Conservation (phyloP, 306 rosid genomes). For the Castanopsis chinensis region DNA sequence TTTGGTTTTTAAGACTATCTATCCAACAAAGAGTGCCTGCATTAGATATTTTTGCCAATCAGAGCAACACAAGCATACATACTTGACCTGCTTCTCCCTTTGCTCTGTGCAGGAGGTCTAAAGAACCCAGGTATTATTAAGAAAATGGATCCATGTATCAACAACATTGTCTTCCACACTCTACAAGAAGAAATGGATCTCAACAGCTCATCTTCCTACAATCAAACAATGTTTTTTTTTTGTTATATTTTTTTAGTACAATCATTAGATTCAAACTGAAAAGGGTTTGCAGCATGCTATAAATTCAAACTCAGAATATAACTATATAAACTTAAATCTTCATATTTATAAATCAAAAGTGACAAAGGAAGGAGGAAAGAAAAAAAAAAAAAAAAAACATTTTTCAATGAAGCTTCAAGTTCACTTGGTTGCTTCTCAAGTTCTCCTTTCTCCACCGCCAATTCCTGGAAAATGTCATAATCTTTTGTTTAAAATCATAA, state of each 20-base stretch:
- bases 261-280: neutral
- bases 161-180: conserved; percentile 66
- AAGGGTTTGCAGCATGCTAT: neutral
- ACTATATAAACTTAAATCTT: neutral
- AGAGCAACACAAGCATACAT: conserved; percentile 39
- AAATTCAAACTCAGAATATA: neutral
- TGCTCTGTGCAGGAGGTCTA: conserved; percentile 46
- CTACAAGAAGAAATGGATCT: conserved; percentile 62
- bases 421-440: conserved; percentile 67
- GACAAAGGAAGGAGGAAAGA: neutral
- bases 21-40: conserved; percentile 1
- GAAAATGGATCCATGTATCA: conserved; percentile 59
- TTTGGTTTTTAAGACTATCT: neutral
- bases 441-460: conserved; percentile 60
- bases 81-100: conserved; percentile 73
- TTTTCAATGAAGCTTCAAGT: conserved; percentile 69
- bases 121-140: conserved; percentile 63
- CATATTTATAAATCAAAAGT: neutral
- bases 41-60: conserved; percentile 11
- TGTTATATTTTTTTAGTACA: no score
- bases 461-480: conserved; percentile 59
- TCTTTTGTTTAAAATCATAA: conserved; percentile 3
- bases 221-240: conserved; percentile 24
- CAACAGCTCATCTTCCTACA: conserved; percentile 77
- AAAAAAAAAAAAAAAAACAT: conserved; percentile 53